A percentile compares a stretch with the other conserved stretches of the same genome.
These are phyloP conservation scores for Pleoardoris graminearum DNA, from an alignment of 2,329 filamentous ascomycete species.

Conservation along the genomic window DNA sequence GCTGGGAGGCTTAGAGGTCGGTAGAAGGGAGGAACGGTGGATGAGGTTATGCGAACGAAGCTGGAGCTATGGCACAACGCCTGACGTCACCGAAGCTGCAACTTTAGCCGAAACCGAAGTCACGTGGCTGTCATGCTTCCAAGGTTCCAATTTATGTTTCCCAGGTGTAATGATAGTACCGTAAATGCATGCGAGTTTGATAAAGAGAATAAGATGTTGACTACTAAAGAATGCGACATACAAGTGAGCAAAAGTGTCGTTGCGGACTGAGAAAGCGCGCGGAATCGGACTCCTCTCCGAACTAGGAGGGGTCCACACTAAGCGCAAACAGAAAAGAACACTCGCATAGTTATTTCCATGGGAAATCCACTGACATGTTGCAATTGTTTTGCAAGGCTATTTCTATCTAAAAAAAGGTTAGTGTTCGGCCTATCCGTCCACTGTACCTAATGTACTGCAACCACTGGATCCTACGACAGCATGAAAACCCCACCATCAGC, in stretches of 20 bases:
- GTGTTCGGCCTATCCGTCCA: too few species aligned
- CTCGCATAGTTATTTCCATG: too few species aligned
- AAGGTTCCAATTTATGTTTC: not conserved
- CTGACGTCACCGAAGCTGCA: constrained; percentile 9
- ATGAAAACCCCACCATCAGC: not conserved
- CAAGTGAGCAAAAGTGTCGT: too few species aligned
- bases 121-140: not conserved
- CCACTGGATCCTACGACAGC: not conserved
- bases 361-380: too few species aligned
- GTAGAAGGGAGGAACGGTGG: not conserved
- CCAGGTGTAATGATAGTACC: too few species aligned
- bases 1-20: constrained; percentile 6
- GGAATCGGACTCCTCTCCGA: constrained; percentile 2
- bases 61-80: constrained; percentile 2
- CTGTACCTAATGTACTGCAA: not conserved
- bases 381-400: too few species aligned
- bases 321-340: too few species aligned
- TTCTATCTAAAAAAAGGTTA: too few species aligned
- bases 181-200: too few species aligned
- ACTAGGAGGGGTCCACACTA: too few species aligned
- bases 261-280: not conserved
- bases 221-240: too few species aligned
- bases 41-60: not conserved
- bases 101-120: constrained; percentile 4
- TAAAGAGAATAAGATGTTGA: too few species aligned